Conservation (phyloP, 192 early-diverging fungal species). For the Mortierella hygrophila region DNA sequence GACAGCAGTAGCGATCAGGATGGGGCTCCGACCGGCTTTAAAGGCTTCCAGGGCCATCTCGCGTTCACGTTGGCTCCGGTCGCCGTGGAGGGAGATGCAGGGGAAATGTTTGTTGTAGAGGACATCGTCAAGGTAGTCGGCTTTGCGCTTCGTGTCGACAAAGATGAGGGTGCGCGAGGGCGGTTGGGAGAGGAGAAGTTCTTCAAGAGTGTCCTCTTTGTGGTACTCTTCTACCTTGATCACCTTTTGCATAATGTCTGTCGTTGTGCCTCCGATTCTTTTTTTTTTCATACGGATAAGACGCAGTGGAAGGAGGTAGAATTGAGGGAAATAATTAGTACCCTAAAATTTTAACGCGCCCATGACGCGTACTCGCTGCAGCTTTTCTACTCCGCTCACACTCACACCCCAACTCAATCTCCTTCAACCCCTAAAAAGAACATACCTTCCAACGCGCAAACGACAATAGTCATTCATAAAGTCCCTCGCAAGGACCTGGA, state of each 20-base stretch:
- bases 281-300: not conserved
- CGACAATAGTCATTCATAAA: constrained; percentile 91
- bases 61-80: constrained; percentile 84
- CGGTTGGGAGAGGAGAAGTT: constrained; percentile 66
- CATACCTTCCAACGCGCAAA: constrained; percentile 79
- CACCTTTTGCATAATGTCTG: constrained; percentile 91
- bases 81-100: constrained; percentile 88
- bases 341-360: not conserved
- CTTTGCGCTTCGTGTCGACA: constrained; percentile 86
- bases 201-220: constrained; percentile 71
- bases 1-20: constrained; percentile 90
- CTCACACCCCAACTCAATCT: not conserved
- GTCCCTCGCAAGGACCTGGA: constrained; percentile 93
- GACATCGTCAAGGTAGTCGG: constrained; percentile 82
- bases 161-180: constrained; percentile 84
- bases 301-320: not conserved
- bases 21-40: constrained; percentile 66
- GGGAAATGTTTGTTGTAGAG: constrained; percentile 77
- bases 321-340: not conserved
- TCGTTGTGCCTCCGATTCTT: constrained; percentile 85
- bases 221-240: constrained; percentile 76
- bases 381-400: not conserved
- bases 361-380: not conserved
- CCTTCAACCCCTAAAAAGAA: not conserved
- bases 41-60: constrained; percentile 83